Conservation (phyloP, 2,329 filamentous ascomycete genomes). For the Peltaster fructicola region DNA sequence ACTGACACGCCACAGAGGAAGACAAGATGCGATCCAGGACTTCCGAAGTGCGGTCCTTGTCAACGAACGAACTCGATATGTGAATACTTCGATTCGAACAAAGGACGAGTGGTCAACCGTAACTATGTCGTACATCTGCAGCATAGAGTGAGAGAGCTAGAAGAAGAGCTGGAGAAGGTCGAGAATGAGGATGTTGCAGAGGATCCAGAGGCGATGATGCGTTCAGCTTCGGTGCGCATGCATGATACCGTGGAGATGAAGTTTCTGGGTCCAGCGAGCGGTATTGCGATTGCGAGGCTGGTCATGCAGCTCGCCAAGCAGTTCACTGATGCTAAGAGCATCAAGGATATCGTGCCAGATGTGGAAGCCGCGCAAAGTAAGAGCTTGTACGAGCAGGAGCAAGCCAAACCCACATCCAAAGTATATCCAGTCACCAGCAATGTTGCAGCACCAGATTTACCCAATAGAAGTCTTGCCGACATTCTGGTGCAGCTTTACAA, state of each 20-base stretch:
- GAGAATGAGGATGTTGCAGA: conserved; percentile 60
- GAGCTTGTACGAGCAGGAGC: conserved; percentile 50
- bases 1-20: conserved; percentile 50
- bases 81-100: conserved; percentile 87
- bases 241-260: conserved; percentile 75
- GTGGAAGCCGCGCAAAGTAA: conserved; percentile 46
- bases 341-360: conserved; percentile 81
- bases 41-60: conserved; percentile 83
- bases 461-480: conserved; percentile 55
- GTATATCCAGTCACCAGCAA: conserved; percentile 83
- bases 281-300: conserved; percentile 83
- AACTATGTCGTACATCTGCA: conserved; percentile 87
- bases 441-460: conserved; percentile 58
- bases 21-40: conserved; percentile 82
- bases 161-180: conserved; percentile 62
- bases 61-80: conserved; percentile 80
- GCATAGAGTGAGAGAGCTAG: conserved; percentile 64
- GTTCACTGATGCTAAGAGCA: conserved; percentile 76
- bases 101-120: conserved; percentile 69
- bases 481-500: conserved; percentile 71
- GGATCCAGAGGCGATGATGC: conserved; percentile 66
- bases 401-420: conserved; percentile 50
- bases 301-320: conserved; percentile 95
- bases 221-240: conserved; percentile 69
- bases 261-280: conserved; percentile 84